Base-by-base conservation (phyloP, 495 filamentous ascomycete species). In the Talaromyces stipitatus region DNA sequence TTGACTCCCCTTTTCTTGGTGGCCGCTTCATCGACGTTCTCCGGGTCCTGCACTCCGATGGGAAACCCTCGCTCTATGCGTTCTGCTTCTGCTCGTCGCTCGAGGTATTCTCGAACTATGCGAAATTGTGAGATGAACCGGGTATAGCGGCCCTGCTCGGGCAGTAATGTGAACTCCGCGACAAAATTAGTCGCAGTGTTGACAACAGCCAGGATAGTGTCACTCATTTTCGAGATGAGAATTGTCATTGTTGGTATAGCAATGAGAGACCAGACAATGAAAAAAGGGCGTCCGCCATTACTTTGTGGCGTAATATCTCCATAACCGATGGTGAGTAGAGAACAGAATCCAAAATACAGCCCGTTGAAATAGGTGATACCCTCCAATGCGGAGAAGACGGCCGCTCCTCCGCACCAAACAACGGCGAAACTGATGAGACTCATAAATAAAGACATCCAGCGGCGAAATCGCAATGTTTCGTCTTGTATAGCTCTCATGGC, bases 261-360 rank as follows among this genome's bases (percentile, higher is more conserved):
- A 29, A 86, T 70, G 0, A 86, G 70, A 5, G 77, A 79, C 92
- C 92, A 97, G 59, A 95, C 83, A 7, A 97, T 87, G 69, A 95
- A 96, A 64, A 96, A 92, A 0, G 89, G 79, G 56, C 86, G 85
- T 1, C 86, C 89, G 2, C 85, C 77, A 63, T 91, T 92, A 6
- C 85, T 87, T 12, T 78, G 69, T 0, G 88, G 90, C 9, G 83
- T 83, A 32, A 86, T 76, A 60, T 96, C 91, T 0, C 92, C 92
- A 66, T 96, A 97, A 1, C 92, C 92, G 56, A 97, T 91, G 0
- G 92, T 96, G 4, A 95, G 72, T 28, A 96, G 78, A 4, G 86
- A 85, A 38, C 84, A 83, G 66, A 91, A 96, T 24, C 86, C 75
- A 68, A 96, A 95, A 69, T 96, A 96, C 20, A 96, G 71, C 0